These are phyloP conservation scores for Leccinum incarnatum DNA, from an alignment of 768 basidiomycete species.

Conservation along the genomic window DNA sequence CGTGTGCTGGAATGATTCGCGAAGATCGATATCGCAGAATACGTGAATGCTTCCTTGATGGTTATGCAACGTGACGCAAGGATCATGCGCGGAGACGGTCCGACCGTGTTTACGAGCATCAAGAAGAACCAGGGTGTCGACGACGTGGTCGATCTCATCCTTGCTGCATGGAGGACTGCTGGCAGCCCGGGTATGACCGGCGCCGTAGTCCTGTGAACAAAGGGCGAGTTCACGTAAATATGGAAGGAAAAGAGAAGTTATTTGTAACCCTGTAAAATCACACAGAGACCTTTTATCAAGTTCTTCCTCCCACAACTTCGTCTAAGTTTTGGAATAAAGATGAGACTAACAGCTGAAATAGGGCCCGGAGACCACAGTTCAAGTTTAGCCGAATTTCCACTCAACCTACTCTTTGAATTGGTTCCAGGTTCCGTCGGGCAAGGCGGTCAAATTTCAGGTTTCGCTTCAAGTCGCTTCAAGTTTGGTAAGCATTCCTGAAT, in stretches of 20 bases:
- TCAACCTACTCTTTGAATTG: neutral
- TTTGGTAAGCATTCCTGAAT: neutral
- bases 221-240: neutral
- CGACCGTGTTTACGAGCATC: slow-evolving; percentile 88
- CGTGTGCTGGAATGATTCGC: neutral
- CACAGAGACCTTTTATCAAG: neutral
- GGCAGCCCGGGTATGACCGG: slow-evolving; percentile 67
- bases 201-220: slow-evolving; percentile 26
- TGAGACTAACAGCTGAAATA: neutral
- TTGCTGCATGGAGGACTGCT: slow-evolving; percentile 85
- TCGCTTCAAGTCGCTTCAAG: neutral
- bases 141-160: slow-evolving; percentile 75
- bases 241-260: neutral
- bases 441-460: neutral
- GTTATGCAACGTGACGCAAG: slow-evolving; percentile 95
- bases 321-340: neutral
- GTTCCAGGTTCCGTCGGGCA: neutral
- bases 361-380: neutral
- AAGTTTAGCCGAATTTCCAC: neutral
- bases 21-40: slow-evolving; percentile 89
- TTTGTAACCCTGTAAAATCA: slow-evolving; percentile 3
- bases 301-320: slow-evolving; percentile 1
- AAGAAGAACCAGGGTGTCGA: slow-evolving; percentile 75
- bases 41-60: slow-evolving; percentile 89
- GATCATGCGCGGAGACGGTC: slow-evolving; percentile 91